Percentiles rank a stretch among this genome's conserved stretches.
phyloP scores from a whole-genome alignment of 1,284 basidiomycete species.

The Psilocybe mexicana region DNA sequence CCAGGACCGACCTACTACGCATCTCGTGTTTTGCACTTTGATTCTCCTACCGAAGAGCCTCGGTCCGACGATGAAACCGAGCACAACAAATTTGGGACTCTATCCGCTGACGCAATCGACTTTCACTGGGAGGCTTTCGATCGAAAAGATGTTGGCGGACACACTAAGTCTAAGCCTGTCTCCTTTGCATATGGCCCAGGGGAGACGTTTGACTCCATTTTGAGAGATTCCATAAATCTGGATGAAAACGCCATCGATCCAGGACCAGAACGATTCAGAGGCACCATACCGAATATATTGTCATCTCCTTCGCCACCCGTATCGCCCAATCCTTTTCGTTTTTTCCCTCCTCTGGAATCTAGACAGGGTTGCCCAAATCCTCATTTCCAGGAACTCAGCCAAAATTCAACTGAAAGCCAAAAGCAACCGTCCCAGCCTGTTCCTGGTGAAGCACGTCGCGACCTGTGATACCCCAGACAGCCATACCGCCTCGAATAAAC shows the following conservation, averaged over 20 bases:
- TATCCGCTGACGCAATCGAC: slow-evolving; percentile 44
- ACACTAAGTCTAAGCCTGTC: slow-evolving; percentile 3
- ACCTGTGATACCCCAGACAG: slow-evolving; percentile 2
- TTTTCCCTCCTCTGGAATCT: slow-evolving; percentile 9
- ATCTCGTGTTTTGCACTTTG: slow-evolving; percentile 43
- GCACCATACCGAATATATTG: background rate
- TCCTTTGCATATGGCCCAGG: slow-evolving; percentile 9
- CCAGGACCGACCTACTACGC: slow-evolving; percentile 36
- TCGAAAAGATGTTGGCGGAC: slow-evolving; percentile 27
- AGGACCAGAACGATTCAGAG: background rate
- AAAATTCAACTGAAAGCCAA: background rate
- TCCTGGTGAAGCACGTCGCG: slow-evolving; percentile 15
- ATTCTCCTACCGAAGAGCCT: slow-evolving; percentile 54
- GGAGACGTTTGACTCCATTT: background rate
- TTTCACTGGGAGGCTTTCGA: slow-evolving; percentile 60
- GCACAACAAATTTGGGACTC: slow-evolving; percentile 22
- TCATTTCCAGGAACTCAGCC: background rate
- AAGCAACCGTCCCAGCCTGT: slow-evolving; percentile 1
- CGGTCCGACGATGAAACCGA: slow-evolving; percentile 42
- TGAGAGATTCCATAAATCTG: background rate
- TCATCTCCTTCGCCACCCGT: slow-evolving; percentile 10
- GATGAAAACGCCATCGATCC: background rate
- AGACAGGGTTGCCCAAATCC: background rate
- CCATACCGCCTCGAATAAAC: slow-evolving; percentile 3
- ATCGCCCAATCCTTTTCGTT: slow-evolving; percentile 28